These are phyloP conservation scores for Mycena rosella DNA, from an alignment of 768 basidiomycete species.

Conservation along the genomic window DNA sequence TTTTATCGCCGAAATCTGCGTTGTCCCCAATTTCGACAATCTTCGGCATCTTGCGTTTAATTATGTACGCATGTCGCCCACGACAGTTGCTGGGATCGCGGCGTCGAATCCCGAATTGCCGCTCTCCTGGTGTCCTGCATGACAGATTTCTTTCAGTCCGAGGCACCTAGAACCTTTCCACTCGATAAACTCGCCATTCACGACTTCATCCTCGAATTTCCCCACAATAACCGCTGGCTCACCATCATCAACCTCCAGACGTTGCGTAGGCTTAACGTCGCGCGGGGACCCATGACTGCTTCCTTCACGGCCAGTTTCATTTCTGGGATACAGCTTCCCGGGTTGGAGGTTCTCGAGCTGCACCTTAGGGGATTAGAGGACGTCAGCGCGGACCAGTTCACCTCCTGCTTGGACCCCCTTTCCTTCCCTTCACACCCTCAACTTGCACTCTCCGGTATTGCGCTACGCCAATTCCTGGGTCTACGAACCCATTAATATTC, in stretches of 20 bases:
- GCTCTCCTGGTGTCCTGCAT: not conserved
- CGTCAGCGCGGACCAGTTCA: not conserved
- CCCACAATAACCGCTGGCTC: not conserved
- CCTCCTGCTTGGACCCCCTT: not conserved
- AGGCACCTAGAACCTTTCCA: not conserved
- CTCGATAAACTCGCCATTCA: not conserved
- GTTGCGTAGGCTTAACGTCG: constrained; percentile 1
- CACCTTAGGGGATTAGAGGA: not conserved
- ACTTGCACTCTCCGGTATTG: not conserved
- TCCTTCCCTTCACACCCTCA: constrained; percentile 6
- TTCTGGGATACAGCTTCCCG: not conserved
- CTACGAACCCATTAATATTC: too few relatives aligned
- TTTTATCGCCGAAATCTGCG: not conserved
- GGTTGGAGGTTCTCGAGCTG: not conserved
- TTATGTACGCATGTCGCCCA: not conserved
- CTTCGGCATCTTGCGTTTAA: not conserved
- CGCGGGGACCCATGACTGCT: not conserved
- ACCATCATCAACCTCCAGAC: not conserved
- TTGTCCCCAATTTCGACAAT: not conserved
- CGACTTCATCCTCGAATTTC: not conserved
- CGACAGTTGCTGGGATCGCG: not conserved
- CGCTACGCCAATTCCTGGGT: too few relatives aligned
- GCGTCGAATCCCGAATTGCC: not conserved
- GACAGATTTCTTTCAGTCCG: not conserved
- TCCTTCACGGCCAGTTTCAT: not conserved